These are phyloP conservation scores for Yamadazyma akitaensis DNA, from an alignment of 805 yeast species.

Conservation along the genomic window DNA sequence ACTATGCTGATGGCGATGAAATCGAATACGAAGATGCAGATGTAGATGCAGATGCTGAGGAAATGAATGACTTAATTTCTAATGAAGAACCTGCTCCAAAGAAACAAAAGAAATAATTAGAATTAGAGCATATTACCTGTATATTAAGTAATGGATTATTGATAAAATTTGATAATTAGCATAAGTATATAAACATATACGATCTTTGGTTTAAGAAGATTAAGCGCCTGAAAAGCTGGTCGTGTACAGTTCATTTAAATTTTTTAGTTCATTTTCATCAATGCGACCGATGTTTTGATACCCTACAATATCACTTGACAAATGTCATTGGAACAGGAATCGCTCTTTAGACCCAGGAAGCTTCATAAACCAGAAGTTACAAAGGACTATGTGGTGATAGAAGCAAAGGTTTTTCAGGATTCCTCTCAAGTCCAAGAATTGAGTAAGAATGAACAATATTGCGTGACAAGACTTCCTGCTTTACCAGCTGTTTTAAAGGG, in stretches of 20 bases:
- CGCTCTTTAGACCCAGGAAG: constrained; percentile 8
- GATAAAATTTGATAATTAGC: no score
- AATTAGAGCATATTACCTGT: constrained; percentile 4
- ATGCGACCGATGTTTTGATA: constrained; percentile 4
- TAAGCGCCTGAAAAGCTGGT: neutral
- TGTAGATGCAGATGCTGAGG: constrained; percentile 36
- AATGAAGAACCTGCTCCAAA: constrained; percentile 30
- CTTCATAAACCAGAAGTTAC: neutral
- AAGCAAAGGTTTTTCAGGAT: neutral
- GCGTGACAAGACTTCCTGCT: constrained; percentile 55
- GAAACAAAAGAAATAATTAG: constrained; percentile 24
- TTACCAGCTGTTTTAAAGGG: constrained; percentile 41
- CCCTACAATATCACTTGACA: neutral
- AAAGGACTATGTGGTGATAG: neutral
- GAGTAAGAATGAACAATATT: constrained; percentile 56
- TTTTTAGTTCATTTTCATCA: neutral
- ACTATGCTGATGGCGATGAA: constrained; percentile 15
- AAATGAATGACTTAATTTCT: constrained; percentile 13
- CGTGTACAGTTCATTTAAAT: neutral
- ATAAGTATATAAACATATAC: no score
- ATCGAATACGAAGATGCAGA: constrained; percentile 23
- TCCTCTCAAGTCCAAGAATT: constrained; percentile 34
- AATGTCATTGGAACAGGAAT: neutral
- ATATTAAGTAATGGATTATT: constrained; percentile 3
- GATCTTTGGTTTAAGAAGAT: no score